These are phyloP conservation scores for Penicillium flavigenum DNA, from an alignment of 495 filamentous ascomycete species.

Conservation along the genomic window DNA sequence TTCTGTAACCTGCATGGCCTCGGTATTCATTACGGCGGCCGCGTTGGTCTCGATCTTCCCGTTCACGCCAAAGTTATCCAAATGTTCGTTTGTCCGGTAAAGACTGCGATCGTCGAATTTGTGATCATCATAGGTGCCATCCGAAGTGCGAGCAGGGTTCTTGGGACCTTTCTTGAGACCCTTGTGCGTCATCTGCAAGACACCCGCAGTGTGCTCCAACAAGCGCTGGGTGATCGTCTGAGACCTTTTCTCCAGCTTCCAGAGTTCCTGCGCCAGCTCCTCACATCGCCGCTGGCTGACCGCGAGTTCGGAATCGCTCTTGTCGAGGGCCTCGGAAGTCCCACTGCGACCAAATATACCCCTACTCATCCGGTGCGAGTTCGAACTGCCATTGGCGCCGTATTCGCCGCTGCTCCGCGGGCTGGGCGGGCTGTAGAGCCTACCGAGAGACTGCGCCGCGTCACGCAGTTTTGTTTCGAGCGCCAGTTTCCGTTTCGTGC, in stretches of 20 bases:
- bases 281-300: conserved; percentile 79
- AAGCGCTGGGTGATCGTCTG: conserved; percentile 70
- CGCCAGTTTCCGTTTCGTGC: conserved; percentile 75
- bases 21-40: conserved; percentile 22
- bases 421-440: conserved; percentile 64
- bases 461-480: conserved; percentile 92
- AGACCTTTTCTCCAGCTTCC: conserved; percentile 67
- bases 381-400: conserved; percentile 28
- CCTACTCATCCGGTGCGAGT: conserved; percentile 37
- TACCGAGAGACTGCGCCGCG: conserved; percentile 80
- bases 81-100: conserved; percentile 68
- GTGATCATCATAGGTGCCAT: conserved; percentile 61
- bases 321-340: conserved; percentile 34
- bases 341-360: conserved; percentile 53
- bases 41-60: conserved; percentile 22
- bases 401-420: conserved; percentile 37
- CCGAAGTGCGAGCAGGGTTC: conserved; percentile 58
- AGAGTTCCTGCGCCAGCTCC: conserved; percentile 76
- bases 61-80: conserved; percentile 52
- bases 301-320: conserved; percentile 72
- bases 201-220: conserved; percentile 87
- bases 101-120: conserved; percentile 79
- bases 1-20: conserved; percentile 59
- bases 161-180: conserved; percentile 51
- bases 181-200: conserved; percentile 84